Base-by-base conservation (phyloP, 2,329 filamentous ascomycete species). In the Cordyceps fumosorosea region DNA sequence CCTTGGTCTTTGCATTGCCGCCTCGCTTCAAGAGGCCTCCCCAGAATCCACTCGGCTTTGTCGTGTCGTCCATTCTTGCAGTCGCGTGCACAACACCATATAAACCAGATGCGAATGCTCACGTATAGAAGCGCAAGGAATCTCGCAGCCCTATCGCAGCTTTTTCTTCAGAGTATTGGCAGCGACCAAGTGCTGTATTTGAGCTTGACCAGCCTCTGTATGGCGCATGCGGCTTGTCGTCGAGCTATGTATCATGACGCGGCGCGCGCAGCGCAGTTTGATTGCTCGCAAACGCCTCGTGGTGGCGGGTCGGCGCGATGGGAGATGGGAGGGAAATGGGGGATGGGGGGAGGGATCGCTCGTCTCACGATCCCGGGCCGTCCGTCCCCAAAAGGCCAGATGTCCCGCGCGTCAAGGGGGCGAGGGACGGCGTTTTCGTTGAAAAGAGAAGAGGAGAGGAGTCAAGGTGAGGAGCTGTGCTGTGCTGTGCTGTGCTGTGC, bases 1-100 rank as follows among this genome's bases (percentile, higher is more conserved):
- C 59, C 64, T 63, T 62, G 56, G 53, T 47, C 32, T 42, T 72
- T 60, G 71, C 73, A 24, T 77, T 73, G 59, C 75, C 73, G 64
- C 76, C 76, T 64, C 74, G 78, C 65, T 81, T 78, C 66, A 85
- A 76, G 61, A 85, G 72, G 64, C 74, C 75, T 37, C 75, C 74
- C 78, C 77, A 80, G 64, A 83, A 79, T 55, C 77, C 73, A 67
- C 76, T 79, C 72, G 78, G 78, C 67, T 76, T 75, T 58, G 66
- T 64, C n/a, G 61, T 70, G 47, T 69, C 69, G 57, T 74, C 72
- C 57, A 74, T 69, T 8, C 6, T 8, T 20, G 51, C n/a, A 18
- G 26, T 8, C n/a, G 16, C 16, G 14, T 29, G 18, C 8, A 18
- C 11, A 45, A n/a, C 16, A 45, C 5, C n/a, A 20, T 26, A 22